A percentile compares a stretch with the other conserved stretches of the same genome.
These are phyloP conservation scores for Umbelopsis vinacea DNA, from an alignment of 192 early-diverging fungal species.

Conservation along the genomic window DNA sequence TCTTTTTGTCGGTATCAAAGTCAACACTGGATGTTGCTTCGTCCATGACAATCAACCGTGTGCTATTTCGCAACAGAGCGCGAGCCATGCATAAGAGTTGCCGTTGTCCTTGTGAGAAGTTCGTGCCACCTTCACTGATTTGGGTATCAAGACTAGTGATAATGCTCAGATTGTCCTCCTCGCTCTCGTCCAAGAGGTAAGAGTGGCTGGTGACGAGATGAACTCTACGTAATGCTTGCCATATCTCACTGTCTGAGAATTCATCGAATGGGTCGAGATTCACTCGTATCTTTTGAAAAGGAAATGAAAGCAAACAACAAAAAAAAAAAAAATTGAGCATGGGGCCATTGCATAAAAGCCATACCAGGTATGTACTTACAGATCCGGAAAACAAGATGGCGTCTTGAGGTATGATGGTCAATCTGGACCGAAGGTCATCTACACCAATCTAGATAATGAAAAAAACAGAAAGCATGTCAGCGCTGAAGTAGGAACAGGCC, in stretches of 20 bases:
- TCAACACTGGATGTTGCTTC: constrained; percentile 93
- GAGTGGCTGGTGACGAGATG: constrained; percentile 24
- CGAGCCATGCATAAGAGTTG: constrained; percentile 84
- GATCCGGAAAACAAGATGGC: constrained; percentile 68
- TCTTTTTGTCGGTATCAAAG: constrained; percentile 77
- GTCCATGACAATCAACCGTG: constrained; percentile 72
- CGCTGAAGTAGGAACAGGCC: not conserved
- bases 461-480: no score
- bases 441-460: constrained; percentile 60
- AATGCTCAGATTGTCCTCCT: not conserved
- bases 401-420: constrained; percentile 82
- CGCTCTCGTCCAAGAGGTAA: not conserved
- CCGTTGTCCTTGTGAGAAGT: constrained; percentile 80
- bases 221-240: constrained; percentile 29
- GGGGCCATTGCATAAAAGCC: not conserved
- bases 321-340: no score
- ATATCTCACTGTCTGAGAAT: constrained; percentile 58
- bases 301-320: not conserved
- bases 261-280: constrained; percentile 86
- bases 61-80: constrained; percentile 61
- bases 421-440: constrained; percentile 67
- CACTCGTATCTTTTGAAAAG: constrained; percentile 52
- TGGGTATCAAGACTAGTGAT: constrained; percentile 45
- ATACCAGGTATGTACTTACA: constrained; percentile 32
- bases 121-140: constrained; percentile 73